Conservation (phyloP, 2,329 filamentous ascomycete genomes). For the Immersiporthe knoxdaviesiana region DNA sequence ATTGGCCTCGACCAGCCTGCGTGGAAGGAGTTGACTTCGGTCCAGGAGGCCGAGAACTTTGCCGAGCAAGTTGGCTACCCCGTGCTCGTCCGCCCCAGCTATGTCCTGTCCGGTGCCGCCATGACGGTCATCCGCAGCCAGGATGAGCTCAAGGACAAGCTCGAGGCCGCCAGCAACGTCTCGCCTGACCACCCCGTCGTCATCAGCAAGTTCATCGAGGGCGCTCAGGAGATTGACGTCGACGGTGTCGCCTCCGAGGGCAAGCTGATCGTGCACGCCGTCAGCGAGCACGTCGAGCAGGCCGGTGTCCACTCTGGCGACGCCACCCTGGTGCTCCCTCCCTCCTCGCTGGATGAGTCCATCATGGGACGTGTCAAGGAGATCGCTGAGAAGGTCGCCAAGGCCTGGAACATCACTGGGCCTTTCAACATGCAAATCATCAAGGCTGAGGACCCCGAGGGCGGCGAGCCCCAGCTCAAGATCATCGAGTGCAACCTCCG, state of each 20-base stretch:
- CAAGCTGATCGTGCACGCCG: conserved; percentile 85
- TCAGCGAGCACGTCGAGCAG: conserved; percentile 95
- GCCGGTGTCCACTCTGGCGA: conserved; percentile 98
- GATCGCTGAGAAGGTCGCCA: conserved; percentile 93
- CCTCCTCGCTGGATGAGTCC: conserved; percentile 73
- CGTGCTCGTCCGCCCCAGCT: conserved; percentile 90
- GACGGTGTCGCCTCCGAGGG: conserved; percentile 89
- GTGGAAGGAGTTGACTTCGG: conserved; percentile 95
- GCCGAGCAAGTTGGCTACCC: conserved; percentile 87
- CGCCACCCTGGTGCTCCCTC: conserved; percentile 90
- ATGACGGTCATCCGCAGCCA: conserved; percentile 96
- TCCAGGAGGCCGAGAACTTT: conserved; percentile 84
- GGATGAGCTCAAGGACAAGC: conserved; percentile 91
- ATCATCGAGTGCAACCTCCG: conserved; percentile 98
- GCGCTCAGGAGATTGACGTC: conserved; percentile 93
- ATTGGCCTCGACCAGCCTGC: conserved; percentile 96
- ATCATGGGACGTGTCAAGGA: conserved; percentile 90
- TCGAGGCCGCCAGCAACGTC: conserved; percentile 85
- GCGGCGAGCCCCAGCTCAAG: conserved; percentile 78
- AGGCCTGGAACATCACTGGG: conserved; percentile 95
- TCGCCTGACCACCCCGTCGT: conserved; percentile 97
- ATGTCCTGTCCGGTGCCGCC: conserved; percentile 94
- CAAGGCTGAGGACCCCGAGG: conserved; percentile 79
- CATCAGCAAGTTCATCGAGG: conserved; percentile 98
- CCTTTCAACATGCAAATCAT: conserved; percentile 99